These are phyloP conservation scores for Fusarium papillatum DNA, from an alignment of 2,329 filamentous ascomycete species.

Conservation along the genomic window DNA sequence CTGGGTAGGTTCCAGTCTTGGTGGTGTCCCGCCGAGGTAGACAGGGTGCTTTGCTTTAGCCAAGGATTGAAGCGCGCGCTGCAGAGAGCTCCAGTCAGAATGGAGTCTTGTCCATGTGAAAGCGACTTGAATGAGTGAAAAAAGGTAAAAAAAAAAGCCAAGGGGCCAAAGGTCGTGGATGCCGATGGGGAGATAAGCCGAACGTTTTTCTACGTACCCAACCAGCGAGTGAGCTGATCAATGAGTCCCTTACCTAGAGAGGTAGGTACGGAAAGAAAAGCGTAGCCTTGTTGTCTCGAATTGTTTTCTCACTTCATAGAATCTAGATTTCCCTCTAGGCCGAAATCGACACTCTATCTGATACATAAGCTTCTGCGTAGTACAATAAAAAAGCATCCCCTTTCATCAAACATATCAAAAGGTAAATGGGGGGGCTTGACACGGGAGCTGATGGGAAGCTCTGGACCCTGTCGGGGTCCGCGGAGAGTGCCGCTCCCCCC, in stretches of 20 bases:
- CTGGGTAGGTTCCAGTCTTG: neutral
- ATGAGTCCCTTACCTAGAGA: neutral
- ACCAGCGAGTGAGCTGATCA: neutral
- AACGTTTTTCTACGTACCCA: neutral
- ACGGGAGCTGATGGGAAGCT: neutral
- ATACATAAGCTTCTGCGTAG: conserved; percentile 4
- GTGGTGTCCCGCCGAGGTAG: neutral
- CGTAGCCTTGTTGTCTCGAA: neutral
- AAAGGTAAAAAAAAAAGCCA: neutral
- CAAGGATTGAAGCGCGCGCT: neutral
- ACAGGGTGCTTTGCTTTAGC: conserved; percentile 1
- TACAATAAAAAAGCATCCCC: neutral
- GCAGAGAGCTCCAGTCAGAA: neutral
- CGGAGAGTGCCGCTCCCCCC: conserved; percentile 3
- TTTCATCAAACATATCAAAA: neutral
- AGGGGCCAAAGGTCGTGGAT: neutral
- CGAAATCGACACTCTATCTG: neutral
- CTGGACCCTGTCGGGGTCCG: neutral
- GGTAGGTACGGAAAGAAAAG: neutral
- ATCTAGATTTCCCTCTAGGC: neutral
- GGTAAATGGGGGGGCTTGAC: neutral
- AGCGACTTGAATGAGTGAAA: neutral
- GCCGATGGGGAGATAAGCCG: conserved; percentile 5
- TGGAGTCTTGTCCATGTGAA: neutral
- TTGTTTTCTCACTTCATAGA: neutral